Evolutionary conservation across 2,329 filamentous ascomycete genomes (phyloP), one percentile per base, ranked within the genome.

Genomic region (Shiraia sp.): DNA sequence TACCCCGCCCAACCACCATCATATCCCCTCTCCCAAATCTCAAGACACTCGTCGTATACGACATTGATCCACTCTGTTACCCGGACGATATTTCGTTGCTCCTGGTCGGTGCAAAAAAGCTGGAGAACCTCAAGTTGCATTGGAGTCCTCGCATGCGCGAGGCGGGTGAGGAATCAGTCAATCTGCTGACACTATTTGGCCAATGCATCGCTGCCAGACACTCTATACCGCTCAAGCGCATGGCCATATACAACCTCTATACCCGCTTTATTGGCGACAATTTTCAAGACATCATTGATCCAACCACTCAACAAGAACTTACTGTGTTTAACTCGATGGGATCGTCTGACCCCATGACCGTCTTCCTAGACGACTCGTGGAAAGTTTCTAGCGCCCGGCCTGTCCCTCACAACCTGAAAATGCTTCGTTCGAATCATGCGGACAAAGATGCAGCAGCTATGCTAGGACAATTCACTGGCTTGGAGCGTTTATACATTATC

Each of bases 51-150:
- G 76, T 77, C 37, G 71, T 81, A 19, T 78, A 78, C 45, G 75
- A 84, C 49, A 81, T 84, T 37, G 82, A 85, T 41, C 82, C 82
- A 1, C 70, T 85, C 8, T 85, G 81, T 65, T 82, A 83, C 53
- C 80, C 80, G 0, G 82, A 85, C 61, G 81, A 84, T 51, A 75
- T 85, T 7, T 80, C 79, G 10, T 68, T 78, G 15, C 64, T 85
- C 10, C 63, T 85, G 6, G 62, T 74, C 10, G 70, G 75, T n/a
- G 77, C 78, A 4, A 75, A 72, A 47, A 79, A 78, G 37, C 66
- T 85, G 3, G 69, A 75, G 28, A 77, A 79, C 23, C 63, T 85
- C 6, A 77, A 72, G 39, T 47, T 85, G 45, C 80, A 85, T 54
- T 85, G 80, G 74, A 81, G 74, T 19, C 79, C 81, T 3, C 77